Base-by-base conservation (phyloP, 768 basidiomycete species). In the Coprinellus micaceus region DNA sequence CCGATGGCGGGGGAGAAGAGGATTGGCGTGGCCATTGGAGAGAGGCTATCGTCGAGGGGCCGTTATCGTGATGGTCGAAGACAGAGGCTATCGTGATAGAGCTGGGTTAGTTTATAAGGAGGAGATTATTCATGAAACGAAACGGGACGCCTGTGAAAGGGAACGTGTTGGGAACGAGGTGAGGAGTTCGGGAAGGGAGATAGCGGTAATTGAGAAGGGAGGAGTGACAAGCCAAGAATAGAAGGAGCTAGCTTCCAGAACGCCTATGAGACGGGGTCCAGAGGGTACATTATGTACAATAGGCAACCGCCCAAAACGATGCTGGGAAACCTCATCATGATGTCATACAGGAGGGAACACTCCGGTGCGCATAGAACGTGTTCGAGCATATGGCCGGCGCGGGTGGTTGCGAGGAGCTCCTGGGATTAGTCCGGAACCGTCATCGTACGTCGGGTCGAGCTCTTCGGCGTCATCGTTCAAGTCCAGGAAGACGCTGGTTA, bases 1-100 rank as follows among this genome's bases (percentile, higher is more conserved):
- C 68, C 71, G 22, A 80, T 64, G 13, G 74, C 62, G 37, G 77
- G 78, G 46, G 57, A 66, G 64, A 80, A 80, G 4, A 47, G 56
- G 46, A 78, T 69, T 40, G 59, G 47, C 77, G 76, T 78, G 62
- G 56, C 46, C 43, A 56, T 10, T 46, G 7, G 6, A 22, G 13
- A 22, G 13, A 46, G 24, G 33, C 13, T n/a, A 29, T 49, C 36
- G 30, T 52, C 3, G 30, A 22, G 17, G 17, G 21, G 52, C 41
- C 28, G 22, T 25, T 25, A 44, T 53, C 25, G 52, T 41, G 37
- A 29, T 26, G n/a, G 19, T 53, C n/a, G 52, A 41, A 37, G 37
- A 26, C 19, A 26, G 37, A 53, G 52, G 17, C 6, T 9, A 15
- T 33, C 7, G 33, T 33, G 33, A 33, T 33, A 15, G 19, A 13